Percentiles rank a stretch among this genome's conserved stretches.
phyloP scores from a whole-genome alignment of 331 rosid species.

The Ulmus americana region DNA sequence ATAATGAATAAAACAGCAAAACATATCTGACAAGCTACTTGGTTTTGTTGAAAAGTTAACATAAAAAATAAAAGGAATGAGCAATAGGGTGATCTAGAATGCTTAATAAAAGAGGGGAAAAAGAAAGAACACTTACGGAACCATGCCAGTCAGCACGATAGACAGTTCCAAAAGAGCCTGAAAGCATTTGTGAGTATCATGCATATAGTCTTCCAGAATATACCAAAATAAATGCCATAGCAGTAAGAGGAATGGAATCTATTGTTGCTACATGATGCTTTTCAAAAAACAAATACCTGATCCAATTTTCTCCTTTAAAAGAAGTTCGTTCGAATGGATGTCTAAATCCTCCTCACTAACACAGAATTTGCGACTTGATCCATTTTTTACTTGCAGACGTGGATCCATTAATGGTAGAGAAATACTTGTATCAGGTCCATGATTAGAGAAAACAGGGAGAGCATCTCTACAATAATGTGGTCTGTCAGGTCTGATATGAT shows the following conservation, averaged over 20 bases:
- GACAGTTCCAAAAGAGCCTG: conserved; percentile 97
- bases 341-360: conserved; percentile 39
- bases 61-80: neutral
- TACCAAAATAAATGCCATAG: neutral
- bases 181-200: conserved; percentile 19
- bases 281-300: conserved; percentile 49
- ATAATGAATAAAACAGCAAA: too few species aligned
- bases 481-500: neutral
- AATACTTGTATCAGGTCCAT: neutral
- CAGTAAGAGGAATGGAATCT: neutral
- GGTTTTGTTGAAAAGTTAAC: neutral
- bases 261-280: neutral
- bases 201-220: neutral
- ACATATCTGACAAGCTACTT: too few species aligned
- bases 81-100: neutral
- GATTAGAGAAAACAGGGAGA: neutral
- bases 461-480: neutral
- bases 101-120: neutral
- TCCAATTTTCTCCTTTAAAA: conserved; percentile 74
- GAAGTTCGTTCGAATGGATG: conserved; percentile 72
- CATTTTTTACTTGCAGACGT: neutral
- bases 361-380: neutral
- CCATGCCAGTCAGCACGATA: conserved; percentile 93
- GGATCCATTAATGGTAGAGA: neutral
- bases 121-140: conserved; percentile 53